These are phyloP conservation scores for Nepenthes alata DNA, from an alignment of 179 eudicot genomes.

Conservation along the genomic window DNA sequence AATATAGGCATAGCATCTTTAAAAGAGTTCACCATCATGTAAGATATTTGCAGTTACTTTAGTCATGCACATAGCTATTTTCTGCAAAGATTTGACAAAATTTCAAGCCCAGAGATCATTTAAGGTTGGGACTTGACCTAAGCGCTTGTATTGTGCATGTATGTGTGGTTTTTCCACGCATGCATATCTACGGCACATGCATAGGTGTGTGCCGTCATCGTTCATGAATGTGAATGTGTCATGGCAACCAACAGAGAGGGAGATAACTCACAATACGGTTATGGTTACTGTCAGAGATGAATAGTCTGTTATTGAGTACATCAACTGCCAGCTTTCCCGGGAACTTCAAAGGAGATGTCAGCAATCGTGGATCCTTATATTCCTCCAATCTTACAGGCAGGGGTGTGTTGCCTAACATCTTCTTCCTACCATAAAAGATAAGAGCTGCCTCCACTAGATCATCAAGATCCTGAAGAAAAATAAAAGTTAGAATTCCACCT, in stretches of 20 bases:
- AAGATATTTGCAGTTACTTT: no score
- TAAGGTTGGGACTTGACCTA: no score
- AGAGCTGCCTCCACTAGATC: constrained; percentile 89
- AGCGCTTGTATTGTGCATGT: no score
- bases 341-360: constrained; percentile 87
- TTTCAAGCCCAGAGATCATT: no score
- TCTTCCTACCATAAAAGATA: constrained; percentile 54
- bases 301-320: constrained; percentile 67
- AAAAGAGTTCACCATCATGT: no score
- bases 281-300: constrained; percentile 97
- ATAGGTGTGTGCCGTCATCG: no score
- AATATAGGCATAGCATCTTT: no score
- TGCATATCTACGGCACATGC: no score
- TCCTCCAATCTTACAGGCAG: constrained; percentile 83
- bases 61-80: no score
- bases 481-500: not conserved
- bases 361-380: constrained; percentile 82
- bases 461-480: constrained; percentile 61
- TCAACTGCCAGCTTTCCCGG: constrained; percentile 95
- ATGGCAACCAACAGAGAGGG: constrained; percentile 4
- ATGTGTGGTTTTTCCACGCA: no score
- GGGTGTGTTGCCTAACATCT: constrained; percentile 48
- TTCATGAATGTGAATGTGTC: no score
- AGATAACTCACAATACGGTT: constrained; percentile 67
- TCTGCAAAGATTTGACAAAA: no score